Base-by-base conservation (phyloP, 805 yeast genomes). In the Cyberlindnera xylosilytica region DNA sequence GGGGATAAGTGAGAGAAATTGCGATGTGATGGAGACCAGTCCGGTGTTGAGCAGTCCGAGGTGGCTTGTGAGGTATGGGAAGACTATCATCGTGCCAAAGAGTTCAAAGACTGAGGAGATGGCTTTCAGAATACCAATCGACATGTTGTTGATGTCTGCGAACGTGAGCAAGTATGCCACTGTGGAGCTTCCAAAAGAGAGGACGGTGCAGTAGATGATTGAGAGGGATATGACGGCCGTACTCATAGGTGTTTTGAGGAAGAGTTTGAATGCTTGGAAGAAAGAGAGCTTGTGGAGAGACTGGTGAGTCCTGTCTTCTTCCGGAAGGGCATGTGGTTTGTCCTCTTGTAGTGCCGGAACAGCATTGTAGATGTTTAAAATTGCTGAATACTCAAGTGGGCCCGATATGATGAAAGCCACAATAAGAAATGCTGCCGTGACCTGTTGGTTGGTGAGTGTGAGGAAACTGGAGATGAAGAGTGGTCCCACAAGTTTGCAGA, bases 401-500 rank as follows among this genome's bases (percentile, higher is more conserved):
- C 56, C 56, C 2, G 66, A 61, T 6, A 61, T 26, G 9, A 54
- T 22, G 46, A 65, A 65, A 32, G 60, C 47, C 4, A 50, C 43
- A n/a, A 64, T 51, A 13, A 65, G 46, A 9, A 55, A 46, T 13
- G 48, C 12, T 3, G 66, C 53, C 0, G 69, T 53, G 16, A 47
- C 45, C n/a, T 45, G 37, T 41, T 50, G 46, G 17, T 58, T 46
- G 17, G 51, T 44, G 15, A 45, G 22, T 3, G 63, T 54, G 29
- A 59, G 52, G 24, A 68, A 45, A 3, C 62, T 44, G 13, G 70
- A 63, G 20, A 68, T 63, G 34, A 56, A 56, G 20, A 65, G 53
- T 0, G 73, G 73, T 9, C 69, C 71, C 34, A 61, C 43, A 28
- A 68, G 51, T 44, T 68, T 68, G 42, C 68, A 65, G 24, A 58